Evolutionary conservation across 2,329 filamentous ascomycete species (phyloP).

Genomic region (Aspergillus fumigatiaffinis): DNA sequence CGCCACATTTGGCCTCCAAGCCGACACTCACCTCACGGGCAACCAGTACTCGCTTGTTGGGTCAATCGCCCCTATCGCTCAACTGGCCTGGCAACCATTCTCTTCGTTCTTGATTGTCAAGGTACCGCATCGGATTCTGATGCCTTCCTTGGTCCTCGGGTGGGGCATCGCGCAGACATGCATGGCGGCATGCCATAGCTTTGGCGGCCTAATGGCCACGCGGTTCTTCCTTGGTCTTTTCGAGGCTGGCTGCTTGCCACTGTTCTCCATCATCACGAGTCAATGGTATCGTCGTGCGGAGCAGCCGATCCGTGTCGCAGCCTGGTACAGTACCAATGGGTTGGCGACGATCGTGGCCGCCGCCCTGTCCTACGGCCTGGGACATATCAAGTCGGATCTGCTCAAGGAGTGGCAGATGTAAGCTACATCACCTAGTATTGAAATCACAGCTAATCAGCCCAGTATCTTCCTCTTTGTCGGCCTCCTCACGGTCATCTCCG

Average conservation of each 20-base stretch:
- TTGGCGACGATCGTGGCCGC: constrained; percentile 56
- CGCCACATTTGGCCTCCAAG: constrained; percentile 52
- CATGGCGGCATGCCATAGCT: constrained; percentile 48
- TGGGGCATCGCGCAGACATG: constrained; percentile 48
- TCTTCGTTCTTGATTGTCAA: constrained; percentile 59
- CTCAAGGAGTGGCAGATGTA: constrained; percentile 52
- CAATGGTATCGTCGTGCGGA: constrained; percentile 51
- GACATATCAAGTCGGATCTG: constrained; percentile 46
- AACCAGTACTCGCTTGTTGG: constrained; percentile 56
- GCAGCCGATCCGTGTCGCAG: constrained; percentile 59
- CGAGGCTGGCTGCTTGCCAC: constrained; percentile 48
- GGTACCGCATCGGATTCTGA: constrained; percentile 56
- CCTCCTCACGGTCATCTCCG: constrained; percentile 56
- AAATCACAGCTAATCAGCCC: neutral
- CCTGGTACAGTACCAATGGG: constrained; percentile 65
- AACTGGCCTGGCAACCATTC: constrained; percentile 59
- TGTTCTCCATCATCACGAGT: constrained; percentile 44
- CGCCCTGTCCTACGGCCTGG: constrained; percentile 54
- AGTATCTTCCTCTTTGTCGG: constrained; percentile 60
- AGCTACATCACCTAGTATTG: constrained; percentile 1
- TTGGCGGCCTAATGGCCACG: constrained; percentile 44
- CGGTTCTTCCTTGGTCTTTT: constrained; percentile 53
- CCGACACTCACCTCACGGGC: constrained; percentile 49
- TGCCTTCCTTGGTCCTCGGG: constrained; percentile 48
- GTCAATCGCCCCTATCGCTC: constrained; percentile 57